phyloP scores from a whole-genome alignment of 129 eudicot genomes.

The Centaurea solstitialis region DNA sequence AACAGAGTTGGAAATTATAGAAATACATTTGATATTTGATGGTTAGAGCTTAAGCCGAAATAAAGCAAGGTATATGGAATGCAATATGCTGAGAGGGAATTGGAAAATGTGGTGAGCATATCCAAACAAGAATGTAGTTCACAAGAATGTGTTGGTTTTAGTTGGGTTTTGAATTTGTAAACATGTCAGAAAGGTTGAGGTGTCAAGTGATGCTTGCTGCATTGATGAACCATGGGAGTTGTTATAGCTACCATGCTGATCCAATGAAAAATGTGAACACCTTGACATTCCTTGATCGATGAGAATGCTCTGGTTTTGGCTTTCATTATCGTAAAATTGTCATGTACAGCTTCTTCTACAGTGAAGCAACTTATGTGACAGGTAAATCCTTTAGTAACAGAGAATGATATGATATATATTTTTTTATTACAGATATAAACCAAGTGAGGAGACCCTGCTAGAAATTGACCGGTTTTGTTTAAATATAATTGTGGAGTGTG shows the following conservation, averaged over 20 bases:
- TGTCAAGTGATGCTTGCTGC: background rate
- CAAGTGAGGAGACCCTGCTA: conserved; percentile 85
- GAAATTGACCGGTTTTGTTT: conserved; percentile 87
- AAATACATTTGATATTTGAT: background rate
- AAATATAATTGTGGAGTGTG: conserved; percentile 79
- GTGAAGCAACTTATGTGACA: conserved; percentile 1
- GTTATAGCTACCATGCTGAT: background rate
- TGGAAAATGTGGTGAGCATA: background rate
- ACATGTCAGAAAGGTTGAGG: background rate
- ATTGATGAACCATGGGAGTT: background rate
- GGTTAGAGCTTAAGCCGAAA: background rate
- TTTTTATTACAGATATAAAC: conserved; percentile 76
- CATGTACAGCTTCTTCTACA: background rate
- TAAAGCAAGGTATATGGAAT: background rate
- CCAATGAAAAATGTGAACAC: background rate
- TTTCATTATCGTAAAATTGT: background rate
- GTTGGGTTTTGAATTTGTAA: background rate
- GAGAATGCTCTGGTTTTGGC: background rate
- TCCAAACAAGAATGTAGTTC: background rate
- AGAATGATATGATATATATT: conserved; percentile 19
- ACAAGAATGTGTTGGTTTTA: background rate
- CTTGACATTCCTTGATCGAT: background rate
- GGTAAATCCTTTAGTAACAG: background rate
- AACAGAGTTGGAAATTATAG: background rate
- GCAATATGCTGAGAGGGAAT: background rate